Percentiles rank a stretch among this genome's conserved stretches.
Evolutionary conservation across 2,329 filamentous ascomycete species (phyloP).

Genomic region (Orbilia brochopaga): DNA sequence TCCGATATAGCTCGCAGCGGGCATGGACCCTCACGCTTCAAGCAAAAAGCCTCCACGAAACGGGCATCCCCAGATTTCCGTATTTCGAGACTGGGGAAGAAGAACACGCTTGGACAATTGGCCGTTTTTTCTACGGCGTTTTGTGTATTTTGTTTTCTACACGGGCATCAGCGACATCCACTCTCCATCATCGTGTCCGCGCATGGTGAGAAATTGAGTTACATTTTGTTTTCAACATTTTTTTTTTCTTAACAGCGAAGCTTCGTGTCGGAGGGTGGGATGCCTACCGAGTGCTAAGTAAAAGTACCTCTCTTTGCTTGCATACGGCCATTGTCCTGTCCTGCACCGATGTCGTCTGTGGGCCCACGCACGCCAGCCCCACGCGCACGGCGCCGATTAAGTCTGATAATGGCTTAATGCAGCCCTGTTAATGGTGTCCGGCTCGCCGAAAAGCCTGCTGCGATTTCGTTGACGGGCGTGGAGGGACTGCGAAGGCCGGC

Average conservation of each 20-base stretch:
- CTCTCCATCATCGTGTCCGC: too few species aligned
- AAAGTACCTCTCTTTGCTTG: too few species aligned
- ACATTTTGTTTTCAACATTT: too few species aligned
- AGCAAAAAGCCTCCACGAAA: too few species aligned
- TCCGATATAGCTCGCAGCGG: background rate
- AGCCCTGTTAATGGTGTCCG: background rate
- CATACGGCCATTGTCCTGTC: background rate
- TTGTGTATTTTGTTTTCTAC: too few species aligned
- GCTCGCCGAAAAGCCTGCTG: too few species aligned
- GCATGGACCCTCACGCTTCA: background rate
- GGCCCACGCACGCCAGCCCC: background rate
- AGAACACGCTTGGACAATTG: background rate
- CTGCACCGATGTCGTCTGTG: background rate
- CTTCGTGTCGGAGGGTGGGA: background rate
- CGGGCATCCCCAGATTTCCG: too few species aligned
- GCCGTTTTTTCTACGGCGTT: too few species aligned
- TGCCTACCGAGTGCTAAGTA: too few species aligned
- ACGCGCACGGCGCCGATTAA: conserved; percentile 1
- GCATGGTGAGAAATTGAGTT: background rate
- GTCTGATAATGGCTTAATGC: background rate
- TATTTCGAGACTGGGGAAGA: background rate
- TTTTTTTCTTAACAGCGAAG: background rate
- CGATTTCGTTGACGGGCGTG: background rate
- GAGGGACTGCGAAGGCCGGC: background rate
- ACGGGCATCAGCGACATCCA: too few species aligned